Evolutionary conservation across 805 yeast species (phyloP), one percentile per base, ranked within the genome.

Genomic region (Kluyveromyces wickerhamii): DNA sequence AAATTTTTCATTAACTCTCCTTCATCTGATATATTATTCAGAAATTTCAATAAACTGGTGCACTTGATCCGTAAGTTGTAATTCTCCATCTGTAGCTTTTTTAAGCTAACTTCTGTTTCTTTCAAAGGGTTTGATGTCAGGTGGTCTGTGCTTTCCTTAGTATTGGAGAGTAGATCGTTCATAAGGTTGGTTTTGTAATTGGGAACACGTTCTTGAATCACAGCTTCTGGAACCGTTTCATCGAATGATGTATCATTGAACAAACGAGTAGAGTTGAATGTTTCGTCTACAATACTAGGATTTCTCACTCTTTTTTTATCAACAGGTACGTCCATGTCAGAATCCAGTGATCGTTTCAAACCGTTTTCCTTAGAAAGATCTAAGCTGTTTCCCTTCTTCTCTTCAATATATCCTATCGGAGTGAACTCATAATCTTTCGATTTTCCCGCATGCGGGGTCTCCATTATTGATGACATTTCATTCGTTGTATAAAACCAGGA

Each of bases 371-470:
- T 22, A 27, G 22, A 4, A 9, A 17, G 21, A 22, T 31, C 22
- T 5, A 4, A 16, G 5, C 22, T 21, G 22, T 19, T 17, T 28
- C 39, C 15, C 25, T 36, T 45, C 32, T 44, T 46, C 38, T 43
- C 48, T 32, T 49, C 48, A 15, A 44, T 30, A 21, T 48, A 56
- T 3, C 71, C 71, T 30, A 66, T 61, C 0, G 72, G 72, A 2
- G 70, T 66, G 39, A 66, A 66, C 40, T 65, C 68, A 16, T 59
- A 43, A 15, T 45, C 38, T 21, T 50, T 49, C 8, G 42, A 30
- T 12, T 42, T 40, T 13, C 37, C 39, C 27, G 44, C 47, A 16
- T 34, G 34, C 18, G 65, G 62, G 7, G 62, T 54, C 19, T 52
- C 46, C 13, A 39, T 39, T 29, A 56, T 42, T 5, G 57, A 47